These are phyloP conservation scores for Brassica carinata DNA, from an alignment of 345 rosid species.

Conservation along the genomic window DNA sequence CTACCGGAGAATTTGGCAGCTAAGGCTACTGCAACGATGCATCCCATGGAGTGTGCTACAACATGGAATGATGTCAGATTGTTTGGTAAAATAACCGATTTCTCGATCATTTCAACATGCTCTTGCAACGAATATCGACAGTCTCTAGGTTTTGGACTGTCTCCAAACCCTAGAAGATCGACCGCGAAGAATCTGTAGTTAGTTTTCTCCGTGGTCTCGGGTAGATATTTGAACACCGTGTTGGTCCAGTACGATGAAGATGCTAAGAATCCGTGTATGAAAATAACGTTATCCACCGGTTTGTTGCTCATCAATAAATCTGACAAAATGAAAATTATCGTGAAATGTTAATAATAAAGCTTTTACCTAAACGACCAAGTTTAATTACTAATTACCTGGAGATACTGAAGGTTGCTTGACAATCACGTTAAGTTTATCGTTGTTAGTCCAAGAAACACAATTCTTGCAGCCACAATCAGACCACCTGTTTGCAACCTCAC, in stretches of 20 bases:
- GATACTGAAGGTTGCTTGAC: constrained; percentile 47
- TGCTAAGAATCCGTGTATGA: constrained; percentile 69
- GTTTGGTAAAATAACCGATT: constrained; percentile 53
- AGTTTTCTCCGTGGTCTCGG: constrained; percentile 32
- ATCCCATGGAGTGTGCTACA: constrained; percentile 88
- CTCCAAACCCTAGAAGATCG: constrained; percentile 79
- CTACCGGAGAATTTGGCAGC: constrained; percentile 54
- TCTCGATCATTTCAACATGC: constrained; percentile 62
- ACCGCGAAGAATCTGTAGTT: constrained; percentile 56
- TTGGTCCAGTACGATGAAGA: constrained; percentile 75
- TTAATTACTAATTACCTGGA: constrained; percentile 39
- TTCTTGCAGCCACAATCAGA: constrained; percentile 75
- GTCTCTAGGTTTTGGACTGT: constrained; percentile 73
- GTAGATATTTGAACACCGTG: constrained; percentile 54
- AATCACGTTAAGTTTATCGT: constrained; percentile 55
- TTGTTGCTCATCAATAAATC: constrained; percentile 36
- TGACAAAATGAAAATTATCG: background rate
- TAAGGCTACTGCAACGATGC: constrained; percentile 61
- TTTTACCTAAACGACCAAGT: no score
- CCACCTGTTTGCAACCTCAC: constrained; percentile 51
- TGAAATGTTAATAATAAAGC: no score
- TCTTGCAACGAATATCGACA: constrained; percentile 57
- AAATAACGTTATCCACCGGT: constrained; percentile 60
- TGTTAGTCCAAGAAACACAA: constrained; percentile 60
- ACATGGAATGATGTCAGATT: constrained; percentile 62